phyloP scores from a whole-genome alignment of 352 stramenopile species.

The Phytophthora idaei region DNA sequence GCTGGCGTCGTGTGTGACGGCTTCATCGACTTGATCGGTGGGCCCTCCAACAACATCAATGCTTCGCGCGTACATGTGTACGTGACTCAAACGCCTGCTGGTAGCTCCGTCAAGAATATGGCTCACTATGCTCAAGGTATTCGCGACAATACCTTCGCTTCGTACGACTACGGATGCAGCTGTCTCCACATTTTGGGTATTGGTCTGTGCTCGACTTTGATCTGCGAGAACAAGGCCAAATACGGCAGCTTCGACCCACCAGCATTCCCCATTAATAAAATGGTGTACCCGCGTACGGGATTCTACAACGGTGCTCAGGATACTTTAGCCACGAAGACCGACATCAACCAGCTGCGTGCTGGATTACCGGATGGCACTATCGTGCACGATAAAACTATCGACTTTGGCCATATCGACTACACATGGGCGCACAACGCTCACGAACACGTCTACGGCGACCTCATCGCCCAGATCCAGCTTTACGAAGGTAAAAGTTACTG shows the following conservation, averaged over 20 bases:
- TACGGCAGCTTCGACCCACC: constrained; percentile 49
- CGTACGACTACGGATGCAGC: constrained; percentile 54
- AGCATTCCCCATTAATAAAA: constrained; percentile 27
- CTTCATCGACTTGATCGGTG: constrained; percentile 39
- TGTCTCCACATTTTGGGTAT: constrained; percentile 38
- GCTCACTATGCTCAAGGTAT: constrained; percentile 55
- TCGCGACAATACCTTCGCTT: constrained; percentile 44
- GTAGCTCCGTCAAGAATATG: constrained; percentile 55
- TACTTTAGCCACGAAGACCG: constrained; percentile 32
- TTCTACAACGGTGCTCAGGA: constrained; percentile 29
- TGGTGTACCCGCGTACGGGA: constrained; percentile 31
- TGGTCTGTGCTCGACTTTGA: constrained; percentile 28
- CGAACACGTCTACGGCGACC: constrained; percentile 46
- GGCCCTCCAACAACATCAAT: constrained; percentile 45
- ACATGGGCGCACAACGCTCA: constrained; percentile 50
- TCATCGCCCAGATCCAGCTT: constrained; percentile 42
- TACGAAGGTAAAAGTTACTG: constrained; percentile 32
- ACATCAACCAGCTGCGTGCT: constrained; percentile 40
- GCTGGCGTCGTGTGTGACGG: not conserved
- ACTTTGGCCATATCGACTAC: constrained; percentile 55
- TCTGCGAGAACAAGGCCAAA: constrained; percentile 55
- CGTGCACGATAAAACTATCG: constrained; percentile 38
- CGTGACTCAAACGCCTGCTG: constrained; percentile 48
- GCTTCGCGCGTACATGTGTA: constrained; percentile 50
- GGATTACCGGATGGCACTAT: constrained; percentile 41